Conservation (phyloP, 2,329 filamentous ascomycete genomes). For the Fusarium praegraminearum region DNA sequence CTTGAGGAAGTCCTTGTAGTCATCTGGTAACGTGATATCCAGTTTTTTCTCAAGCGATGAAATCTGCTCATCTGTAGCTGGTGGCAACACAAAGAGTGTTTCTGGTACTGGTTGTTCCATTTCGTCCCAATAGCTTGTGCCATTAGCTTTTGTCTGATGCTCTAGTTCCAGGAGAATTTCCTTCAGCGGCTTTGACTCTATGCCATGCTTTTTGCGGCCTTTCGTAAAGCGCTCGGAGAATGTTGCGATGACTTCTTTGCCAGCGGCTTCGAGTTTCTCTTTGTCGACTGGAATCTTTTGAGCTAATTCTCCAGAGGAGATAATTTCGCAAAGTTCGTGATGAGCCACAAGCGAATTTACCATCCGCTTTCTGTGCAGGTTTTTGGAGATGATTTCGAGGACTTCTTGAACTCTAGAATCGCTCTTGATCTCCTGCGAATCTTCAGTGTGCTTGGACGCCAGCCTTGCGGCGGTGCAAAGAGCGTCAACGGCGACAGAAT, state of each 20-base stretch:
- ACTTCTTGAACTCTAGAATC: conserved; percentile 25
- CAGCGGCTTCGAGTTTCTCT: conserved; percentile 12
- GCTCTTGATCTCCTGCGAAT: conserved; percentile 13
- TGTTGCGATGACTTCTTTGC: conserved; percentile 14
- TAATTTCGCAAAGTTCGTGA: conserved; percentile 25
- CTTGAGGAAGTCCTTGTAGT: conserved; percentile 40
- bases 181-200: conserved; percentile 18
- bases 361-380: not conserved
- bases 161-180: conserved; percentile 27
- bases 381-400: conserved; percentile 7
- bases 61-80: conserved; percentile 37
- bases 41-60: conserved; percentile 25
- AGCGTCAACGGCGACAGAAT: conserved; percentile 7
- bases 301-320: conserved; percentile 27
- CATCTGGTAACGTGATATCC: conserved; percentile 8
- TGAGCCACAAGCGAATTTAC: conserved; percentile 9
- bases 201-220: conserved; percentile 13
- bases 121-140: not conserved
- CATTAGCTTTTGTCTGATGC: conserved; percentile 26
- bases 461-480: conserved; percentile 17
- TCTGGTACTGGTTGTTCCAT: conserved; percentile 13
- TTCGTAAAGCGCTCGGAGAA: conserved; percentile 22
- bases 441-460: conserved; percentile 11
- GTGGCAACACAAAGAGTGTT: conserved; percentile 30
- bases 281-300: conserved; percentile 24